Conservation (phyloP, 2,329 filamentous ascomycete species). For the Paramyrothecium sp. region DNA sequence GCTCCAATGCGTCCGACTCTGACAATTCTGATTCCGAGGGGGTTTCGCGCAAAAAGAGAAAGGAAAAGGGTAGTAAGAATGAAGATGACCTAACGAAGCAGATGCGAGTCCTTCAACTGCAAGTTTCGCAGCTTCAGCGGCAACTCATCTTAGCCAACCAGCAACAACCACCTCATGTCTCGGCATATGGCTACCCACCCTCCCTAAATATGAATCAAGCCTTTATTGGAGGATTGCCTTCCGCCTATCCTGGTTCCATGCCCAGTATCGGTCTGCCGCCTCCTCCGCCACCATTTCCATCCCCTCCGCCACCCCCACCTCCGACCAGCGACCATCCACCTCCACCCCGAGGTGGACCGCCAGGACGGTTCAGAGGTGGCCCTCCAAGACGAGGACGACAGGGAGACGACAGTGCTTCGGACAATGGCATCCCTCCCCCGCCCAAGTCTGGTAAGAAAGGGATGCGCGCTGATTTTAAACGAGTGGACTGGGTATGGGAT, state of each 20-base stretch:
- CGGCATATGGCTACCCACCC: slow-evolving; percentile 2
- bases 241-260: not conserved
- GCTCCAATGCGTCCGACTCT: too few relatives aligned
- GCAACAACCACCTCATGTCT: not conserved
- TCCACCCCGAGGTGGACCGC: not conserved
- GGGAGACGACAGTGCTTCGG: not conserved
- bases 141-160: slow-evolving; percentile 12
- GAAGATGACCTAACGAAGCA: slow-evolving; percentile 22
- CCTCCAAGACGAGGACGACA: not conserved
- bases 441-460: slow-evolving; percentile 18
- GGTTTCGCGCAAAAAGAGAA: not conserved
- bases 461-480: slow-evolving; percentile 41
- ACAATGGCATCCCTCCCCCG: not conserved
- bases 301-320: not conserved
- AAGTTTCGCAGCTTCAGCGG: slow-evolving; percentile 21
- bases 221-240: not conserved
- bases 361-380: not conserved
- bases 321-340: not conserved
- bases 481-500: slow-evolving; percentile 56
- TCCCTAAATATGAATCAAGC: not conserved
- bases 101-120: slow-evolving; percentile 24
- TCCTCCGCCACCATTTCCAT: not conserved
- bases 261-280: not conserved
- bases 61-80: slow-evolving; percentile 15
- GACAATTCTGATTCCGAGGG: too few relatives aligned